These are phyloP conservation scores for Hypericum perforatum DNA, from an alignment of 345 rosid genomes.

Conservation along the genomic window DNA sequence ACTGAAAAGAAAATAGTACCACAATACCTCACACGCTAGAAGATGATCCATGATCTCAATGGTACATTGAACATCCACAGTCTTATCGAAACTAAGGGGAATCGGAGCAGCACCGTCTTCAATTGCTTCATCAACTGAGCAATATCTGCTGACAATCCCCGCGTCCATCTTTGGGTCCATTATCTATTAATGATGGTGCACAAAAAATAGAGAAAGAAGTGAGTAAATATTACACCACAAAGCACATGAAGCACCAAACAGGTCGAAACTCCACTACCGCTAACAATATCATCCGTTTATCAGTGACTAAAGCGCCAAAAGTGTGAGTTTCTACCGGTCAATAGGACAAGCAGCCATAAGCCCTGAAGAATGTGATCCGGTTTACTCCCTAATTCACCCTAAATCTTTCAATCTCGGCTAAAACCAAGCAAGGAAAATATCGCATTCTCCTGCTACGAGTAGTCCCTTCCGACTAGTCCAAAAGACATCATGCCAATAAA, in stretches of 20 bases:
- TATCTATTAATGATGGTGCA: conserved; percentile 38
- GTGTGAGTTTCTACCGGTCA: too few species aligned
- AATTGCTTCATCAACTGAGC: conserved; percentile 87
- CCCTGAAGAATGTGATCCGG: too few species aligned
- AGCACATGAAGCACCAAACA: background rate
- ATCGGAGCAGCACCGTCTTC: conserved; percentile 79
- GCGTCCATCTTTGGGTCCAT: conserved; percentile 99
- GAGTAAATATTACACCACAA: background rate
- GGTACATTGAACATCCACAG: conserved; percentile 55
- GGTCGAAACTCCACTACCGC: background rate
- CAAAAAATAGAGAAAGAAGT: background rate
- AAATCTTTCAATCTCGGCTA: too few species aligned
- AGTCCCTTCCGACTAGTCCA: too few species aligned
- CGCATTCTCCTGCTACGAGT: too few species aligned
- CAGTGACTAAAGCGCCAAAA: too few species aligned
- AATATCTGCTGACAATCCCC: conserved; percentile 65
- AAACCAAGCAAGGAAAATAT: too few species aligned
- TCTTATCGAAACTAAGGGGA: conserved; percentile 58
- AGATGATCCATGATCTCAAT: conserved; percentile 96
- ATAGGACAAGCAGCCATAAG: too few species aligned
- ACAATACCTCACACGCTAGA: conserved; percentile 79
- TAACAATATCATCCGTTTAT: background rate
- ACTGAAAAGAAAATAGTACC: background rate
- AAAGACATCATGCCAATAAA: too few species aligned
- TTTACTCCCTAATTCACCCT: too few species aligned